Evolutionary conservation across 1,284 basidiomycete species (phyloP), one percentile per base, ranked within the genome.

Genomic region (Peniophora sp.): DNA sequence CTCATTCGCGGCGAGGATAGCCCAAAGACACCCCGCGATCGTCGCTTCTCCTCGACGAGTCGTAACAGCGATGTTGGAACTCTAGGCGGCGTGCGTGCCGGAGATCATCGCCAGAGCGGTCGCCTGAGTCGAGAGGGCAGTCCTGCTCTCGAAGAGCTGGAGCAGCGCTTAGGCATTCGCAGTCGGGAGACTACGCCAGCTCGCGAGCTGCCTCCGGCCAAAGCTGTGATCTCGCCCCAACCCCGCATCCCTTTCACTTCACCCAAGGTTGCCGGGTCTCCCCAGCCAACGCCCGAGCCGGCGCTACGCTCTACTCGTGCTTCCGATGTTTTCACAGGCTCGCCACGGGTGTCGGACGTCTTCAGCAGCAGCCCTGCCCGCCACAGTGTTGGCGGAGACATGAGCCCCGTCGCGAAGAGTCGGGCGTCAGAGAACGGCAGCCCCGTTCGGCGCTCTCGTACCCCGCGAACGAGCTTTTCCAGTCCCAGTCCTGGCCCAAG

Each of bases 71-170:
- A 57, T 25, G 53, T 59, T 46, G 71, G 62, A 49, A 75, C 73
- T 25, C 61, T 74, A 2, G 72, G 72, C 20, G 71, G 73, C 5
- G 62, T 71, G 58, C 55, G 57, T 50, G 47, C 59, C 24, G 38
- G 19, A 8, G 56, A 48, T n/a, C 54, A 56, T 25, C 54, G 51
- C 27, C 75, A 68, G 59, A 77, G 70, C 52, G 27, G 27, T 32
- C 27, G 27, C 27, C 5, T 12, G 38, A 17, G 8, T n/a, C 72
- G 81, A 36, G 81, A 87, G 58, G 73, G 73, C 10, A 87, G 81
- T 56, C 83, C 85, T 16, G 72, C 78, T 11, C 63, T 83, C 2
- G 81, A 85, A 49, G 77, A 79, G 56, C 67, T 78, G 48, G 73
- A 77, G 32, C 72, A 78, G 52, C 68, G 76, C 32, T 63, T 84